Evolutionary conservation across 108 stramenopile species (phyloP).

Genomic region (Pseudonitzschia pungens): DNA sequence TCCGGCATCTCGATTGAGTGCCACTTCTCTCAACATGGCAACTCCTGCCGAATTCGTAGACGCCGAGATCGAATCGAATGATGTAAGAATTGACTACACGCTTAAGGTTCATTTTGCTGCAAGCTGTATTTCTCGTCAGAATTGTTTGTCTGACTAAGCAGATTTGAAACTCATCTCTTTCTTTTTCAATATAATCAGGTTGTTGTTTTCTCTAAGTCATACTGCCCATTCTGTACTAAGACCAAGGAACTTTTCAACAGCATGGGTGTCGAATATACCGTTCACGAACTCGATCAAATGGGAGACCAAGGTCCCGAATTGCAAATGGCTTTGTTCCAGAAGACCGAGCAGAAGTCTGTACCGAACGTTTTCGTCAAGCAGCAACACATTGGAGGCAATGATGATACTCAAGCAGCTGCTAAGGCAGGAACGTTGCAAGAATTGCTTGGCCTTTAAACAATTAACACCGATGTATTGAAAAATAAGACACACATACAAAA

Average conservation of each 20-base stretch:
- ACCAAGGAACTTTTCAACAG: constrained; percentile 64
- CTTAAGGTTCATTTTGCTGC: background rate
- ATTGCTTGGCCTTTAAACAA: constrained; percentile 48
- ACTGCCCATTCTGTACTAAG: constrained; percentile 61
- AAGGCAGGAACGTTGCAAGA: constrained; percentile 64
- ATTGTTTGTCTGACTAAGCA: background rate
- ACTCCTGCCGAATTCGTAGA: constrained; percentile 55
- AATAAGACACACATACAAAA: background rate
- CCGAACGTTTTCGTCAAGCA: constrained; percentile 86
- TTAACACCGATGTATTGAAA: too few species aligned
- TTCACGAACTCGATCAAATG: constrained; percentile 76
- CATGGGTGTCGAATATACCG: constrained; percentile 48
- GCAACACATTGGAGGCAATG: constrained; percentile 81
- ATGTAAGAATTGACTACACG: constrained; percentile 28
- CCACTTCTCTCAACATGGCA: constrained; percentile 11
- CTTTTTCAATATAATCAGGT: constrained; percentile 33
- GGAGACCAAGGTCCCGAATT: constrained; percentile 65
- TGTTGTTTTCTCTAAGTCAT: constrained; percentile 60
- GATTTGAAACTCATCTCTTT: background rate
- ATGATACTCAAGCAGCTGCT: constrained; percentile 68
- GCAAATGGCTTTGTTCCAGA: constrained; percentile 50
- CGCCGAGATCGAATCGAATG: constrained; percentile 70
- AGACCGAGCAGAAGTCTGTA: constrained; percentile 77
- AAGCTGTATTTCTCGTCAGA: background rate
- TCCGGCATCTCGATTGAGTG: background rate